Base-by-base conservation (phyloP, 345 rosid species). In the Fremontodendron californicum region DNA sequence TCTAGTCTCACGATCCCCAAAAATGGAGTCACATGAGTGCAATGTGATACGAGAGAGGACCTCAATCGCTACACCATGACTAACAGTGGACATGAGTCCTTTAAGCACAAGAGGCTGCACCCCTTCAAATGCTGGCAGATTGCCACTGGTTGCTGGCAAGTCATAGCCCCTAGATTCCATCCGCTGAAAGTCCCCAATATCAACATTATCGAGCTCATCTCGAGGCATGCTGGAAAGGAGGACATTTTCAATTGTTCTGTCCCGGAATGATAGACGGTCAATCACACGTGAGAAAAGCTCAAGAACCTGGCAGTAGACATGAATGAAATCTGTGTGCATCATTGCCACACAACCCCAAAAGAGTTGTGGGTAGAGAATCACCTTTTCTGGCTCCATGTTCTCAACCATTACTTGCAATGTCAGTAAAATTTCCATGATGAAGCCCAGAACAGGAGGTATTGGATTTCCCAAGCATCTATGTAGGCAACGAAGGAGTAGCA, bases 341-440 rank as follows among this genome's bases (percentile, higher is more conserved):
- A 96, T 91, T 39, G 99, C 99, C 10, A 96, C 97, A 79, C 99
- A 92, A 5, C 97, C 99, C 99, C 99, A 93, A 78, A 96, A 96
- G 57, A 96, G 94, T 81, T 96, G 99, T 33, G 99, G 99, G 80
- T 96, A 96, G 40, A 93, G 93, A 81, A 93, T 96, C 77, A 96
- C 92, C 87, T 96, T 96, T 89, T 92, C 98, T 19, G 98, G 99
- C 82, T 96, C 98, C 99, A 93, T 96, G 82, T 96, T 93, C 86
- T 96, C 99, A 79, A 96, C 98, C 99, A 96, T 96, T 78, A 93
- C 97, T 89, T 93, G 99, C 73, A 96, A 78, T 46, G 99, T 96
- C 84, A 93, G 80, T 80, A 96, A 88, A 79, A 93, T 92, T 85
- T 96, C 99, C 98, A 93, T 96, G 10, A 92, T 87, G 78, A 96